phyloP scores from a whole-genome alignment of 2,329 filamentous ascomycete genomes.

The Cryphonectria japonica region DNA sequence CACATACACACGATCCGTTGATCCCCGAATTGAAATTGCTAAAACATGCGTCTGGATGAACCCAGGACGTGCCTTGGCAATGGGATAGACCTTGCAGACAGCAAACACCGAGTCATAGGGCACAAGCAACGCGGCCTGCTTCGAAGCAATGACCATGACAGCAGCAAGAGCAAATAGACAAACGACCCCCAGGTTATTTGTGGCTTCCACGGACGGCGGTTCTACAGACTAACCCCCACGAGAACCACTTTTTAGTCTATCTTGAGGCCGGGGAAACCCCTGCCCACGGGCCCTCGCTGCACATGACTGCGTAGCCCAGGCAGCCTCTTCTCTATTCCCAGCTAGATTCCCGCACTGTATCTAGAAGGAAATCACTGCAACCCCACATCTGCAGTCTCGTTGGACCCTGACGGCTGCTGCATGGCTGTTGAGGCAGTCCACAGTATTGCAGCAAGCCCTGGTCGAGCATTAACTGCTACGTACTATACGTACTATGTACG shows the following conservation, averaged over 20 bases:
- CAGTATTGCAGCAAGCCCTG: slow-evolving; percentile 17
- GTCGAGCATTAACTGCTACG: neutral
- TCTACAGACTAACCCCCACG: slow-evolving; percentile 24
- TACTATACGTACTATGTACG: neutral
- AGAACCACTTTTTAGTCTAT: slow-evolving; percentile 25
- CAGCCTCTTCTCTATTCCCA: slow-evolving; percentile 3
- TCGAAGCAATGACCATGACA: neutral
- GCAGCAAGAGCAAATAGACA: neutral
- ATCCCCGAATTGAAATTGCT: neutral
- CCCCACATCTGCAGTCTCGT: slow-evolving; percentile 9
- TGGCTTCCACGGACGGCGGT: slow-evolving; percentile 9
- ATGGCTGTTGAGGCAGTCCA: slow-evolving; percentile 19
- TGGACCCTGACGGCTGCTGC: slow-evolving; percentile 2
- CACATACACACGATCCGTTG: neutral
- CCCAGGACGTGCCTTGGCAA: neutral
- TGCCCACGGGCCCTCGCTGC: slow-evolving; percentile 14
- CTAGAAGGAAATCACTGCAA: slow-evolving; percentile 10
- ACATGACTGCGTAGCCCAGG: slow-evolving; percentile 20
- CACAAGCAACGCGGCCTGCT: neutral
- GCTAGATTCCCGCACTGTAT: slow-evolving; percentile 26
- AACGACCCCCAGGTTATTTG: neutral
- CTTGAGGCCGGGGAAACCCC: slow-evolving; percentile 18
- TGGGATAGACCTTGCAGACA: neutral
- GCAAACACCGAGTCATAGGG: neutral
- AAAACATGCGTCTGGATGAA: neutral